Evolutionary conservation across 257 asterid genomes (phyloP), one percentile per base, ranked within the genome.

Genomic region (Nicotiana benthamiana): DNA sequence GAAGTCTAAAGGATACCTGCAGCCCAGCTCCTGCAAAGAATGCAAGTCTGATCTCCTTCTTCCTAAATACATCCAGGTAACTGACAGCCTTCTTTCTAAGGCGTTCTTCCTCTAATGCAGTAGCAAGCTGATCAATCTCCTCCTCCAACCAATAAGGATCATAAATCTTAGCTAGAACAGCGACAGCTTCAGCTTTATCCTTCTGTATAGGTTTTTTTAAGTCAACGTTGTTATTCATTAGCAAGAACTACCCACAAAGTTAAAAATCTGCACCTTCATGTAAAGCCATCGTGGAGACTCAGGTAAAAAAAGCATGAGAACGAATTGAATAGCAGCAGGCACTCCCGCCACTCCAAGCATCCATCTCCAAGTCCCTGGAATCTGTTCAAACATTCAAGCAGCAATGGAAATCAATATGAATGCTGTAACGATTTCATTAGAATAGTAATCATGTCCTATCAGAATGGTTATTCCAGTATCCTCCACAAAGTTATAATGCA

Each of bases 211-310:
- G 72, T 79, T 68, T 48, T 3, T 75, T 46, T 51, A 66, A 30
- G 61, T 36, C n/a, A 24, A n/a, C 3, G 22, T 65, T 51, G 56
- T 18, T 26, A 77, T 20, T 59, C 18, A 72, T 32, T 22, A 36
- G 61, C 17, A 76, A 30, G 48, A 28, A 10, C 6, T 16, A 9
- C 56, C 48, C 26, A 54, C 70, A 12, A 7, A 53, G 3, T 22
- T 26, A 18, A 77, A 66, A 65, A 68, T 46, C 26, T 36, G 62
- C 75, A 91, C 95, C 97, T 94, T 94, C 85, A 92, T 59, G 89
- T 95, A 95, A 80, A 95, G 97, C 99, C 99, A 95, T 80, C 99
- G 90, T 26, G 98, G 98, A 85, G 99, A 95, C 80, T 95, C 98
- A 0, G 99, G 99, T 90, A 95, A 82, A 87, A 90, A 93, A 72